These are phyloP conservation scores for Tilletia caries DNA, from an alignment of 1,284 basidiomycete genomes.

Conservation along the genomic window DNA sequence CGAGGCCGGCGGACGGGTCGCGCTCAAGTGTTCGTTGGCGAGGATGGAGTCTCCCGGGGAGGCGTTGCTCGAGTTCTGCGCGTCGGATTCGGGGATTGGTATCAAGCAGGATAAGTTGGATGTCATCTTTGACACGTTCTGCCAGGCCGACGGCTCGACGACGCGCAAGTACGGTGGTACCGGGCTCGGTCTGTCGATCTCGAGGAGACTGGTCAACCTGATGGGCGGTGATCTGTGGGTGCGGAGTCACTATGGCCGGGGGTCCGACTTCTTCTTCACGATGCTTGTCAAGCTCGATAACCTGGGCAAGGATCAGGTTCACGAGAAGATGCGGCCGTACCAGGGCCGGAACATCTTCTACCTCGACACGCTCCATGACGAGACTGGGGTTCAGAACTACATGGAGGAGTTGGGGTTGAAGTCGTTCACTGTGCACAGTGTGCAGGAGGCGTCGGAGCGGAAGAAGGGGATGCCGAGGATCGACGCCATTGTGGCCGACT, in stretches of 20 bases:
- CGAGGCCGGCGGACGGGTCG: slow-evolving; percentile 78
- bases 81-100: slow-evolving; percentile 95
- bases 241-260: slow-evolving; percentile 79
- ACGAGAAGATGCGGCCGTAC: slow-evolving; percentile 51
- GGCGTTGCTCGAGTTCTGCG: slow-evolving; percentile 92
- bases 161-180: slow-evolving; percentile 88
- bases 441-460: slow-evolving; percentile 69
- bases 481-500: slow-evolving; percentile 94
- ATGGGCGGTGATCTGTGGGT: slow-evolving; percentile 99
- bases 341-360: slow-evolving; percentile 65
- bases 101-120: slow-evolving; percentile 98
- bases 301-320: slow-evolving; percentile 38
- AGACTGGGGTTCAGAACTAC: slow-evolving; percentile 71
- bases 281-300: slow-evolving; percentile 59
- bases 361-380: slow-evolving; percentile 79
- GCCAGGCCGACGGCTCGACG: slow-evolving; percentile 80
- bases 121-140: slow-evolving; percentile 98
- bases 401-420: slow-evolving; percentile 79
- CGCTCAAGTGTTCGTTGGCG: slow-evolving; percentile 77
- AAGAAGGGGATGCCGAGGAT: slow-evolving; percentile 78
- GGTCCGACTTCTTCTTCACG: slow-evolving; percentile 95
- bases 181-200: slow-evolving; percentile 74
- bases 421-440: slow-evolving; percentile 72
- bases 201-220: slow-evolving; percentile 82
- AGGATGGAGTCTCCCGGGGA: slow-evolving; percentile 65